A percentile compares a stretch with the other conserved stretches of the same genome.
phyloP scores from a whole-genome alignment of 139 green algal genomes.

The Chlamydomonas sp. region DNA sequence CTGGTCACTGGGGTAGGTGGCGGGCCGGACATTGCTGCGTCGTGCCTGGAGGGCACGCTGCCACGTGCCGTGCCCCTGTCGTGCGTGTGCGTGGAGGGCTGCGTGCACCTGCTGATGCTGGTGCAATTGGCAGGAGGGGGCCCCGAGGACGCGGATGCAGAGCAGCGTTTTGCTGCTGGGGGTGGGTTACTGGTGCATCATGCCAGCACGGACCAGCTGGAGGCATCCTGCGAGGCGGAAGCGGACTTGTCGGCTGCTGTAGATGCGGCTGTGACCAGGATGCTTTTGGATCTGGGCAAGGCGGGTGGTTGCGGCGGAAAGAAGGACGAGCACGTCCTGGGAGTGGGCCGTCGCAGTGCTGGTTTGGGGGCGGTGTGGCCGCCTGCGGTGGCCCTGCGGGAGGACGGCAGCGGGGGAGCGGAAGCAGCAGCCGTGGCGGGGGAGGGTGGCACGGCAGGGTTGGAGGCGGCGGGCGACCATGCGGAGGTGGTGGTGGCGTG shows the following conservation, averaged over 20 bases:
- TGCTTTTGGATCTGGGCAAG: background rate
- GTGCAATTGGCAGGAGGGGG: background rate
- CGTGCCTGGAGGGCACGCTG: background rate
- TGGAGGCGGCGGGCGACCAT: background rate
- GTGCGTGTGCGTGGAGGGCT: conserved; percentile 2
- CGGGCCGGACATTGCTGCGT: background rate
- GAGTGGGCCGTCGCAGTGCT: background rate
- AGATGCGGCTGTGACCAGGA: no score
- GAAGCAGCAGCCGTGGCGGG: no score
- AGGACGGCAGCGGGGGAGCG: background rate
- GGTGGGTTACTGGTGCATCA: no score
- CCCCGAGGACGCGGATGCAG: no score
- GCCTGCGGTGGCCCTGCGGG: background rate
- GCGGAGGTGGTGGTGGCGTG: background rate
- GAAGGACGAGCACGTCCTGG: no score
- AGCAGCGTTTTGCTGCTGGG: no score
- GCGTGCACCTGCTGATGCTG: conserved; percentile 18
- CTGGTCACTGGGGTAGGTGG: background rate
- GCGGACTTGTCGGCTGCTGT: no score
- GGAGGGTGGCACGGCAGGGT: no score
- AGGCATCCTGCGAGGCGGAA: no score
- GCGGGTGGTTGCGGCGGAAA: background rate
- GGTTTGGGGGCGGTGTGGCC: background rate
- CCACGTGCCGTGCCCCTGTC: background rate
- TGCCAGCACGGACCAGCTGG: no score